Conservation (phyloP, 805 yeast species). For the Nakazawaea siamensis region DNA sequence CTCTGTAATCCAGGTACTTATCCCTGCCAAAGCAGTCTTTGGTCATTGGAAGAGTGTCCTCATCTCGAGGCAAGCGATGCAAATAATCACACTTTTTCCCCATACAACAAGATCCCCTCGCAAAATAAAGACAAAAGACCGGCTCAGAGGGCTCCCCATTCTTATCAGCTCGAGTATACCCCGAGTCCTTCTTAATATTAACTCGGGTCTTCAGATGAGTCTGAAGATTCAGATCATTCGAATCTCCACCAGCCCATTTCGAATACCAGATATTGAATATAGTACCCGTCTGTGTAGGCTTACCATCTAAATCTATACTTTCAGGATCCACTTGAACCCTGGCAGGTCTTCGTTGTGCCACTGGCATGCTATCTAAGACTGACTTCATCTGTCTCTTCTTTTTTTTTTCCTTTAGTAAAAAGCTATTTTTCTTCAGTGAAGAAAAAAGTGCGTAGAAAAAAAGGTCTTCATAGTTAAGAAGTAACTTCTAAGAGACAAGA, state of each 20-base stretch:
- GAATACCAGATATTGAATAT: constrained; percentile 83
- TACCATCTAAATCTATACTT: constrained; percentile 42
- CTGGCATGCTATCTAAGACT: background rate
- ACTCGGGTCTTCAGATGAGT: constrained; percentile 51
- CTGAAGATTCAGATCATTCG: constrained; percentile 28
- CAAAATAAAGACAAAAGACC: constrained; percentile 72
- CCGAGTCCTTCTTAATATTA: constrained; percentile 55
- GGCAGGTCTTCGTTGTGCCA: constrained; percentile 40
- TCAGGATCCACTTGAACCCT: constrained; percentile 66
- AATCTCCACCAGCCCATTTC: constrained; percentile 80
- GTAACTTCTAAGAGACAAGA: too few species aligned
- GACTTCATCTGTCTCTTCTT: too few species aligned
- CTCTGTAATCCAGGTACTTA: constrained; percentile 70
- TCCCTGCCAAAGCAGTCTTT: constrained; percentile 92
- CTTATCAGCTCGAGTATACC: constrained; percentile 63
- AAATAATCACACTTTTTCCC: constrained; percentile 72
- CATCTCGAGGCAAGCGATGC: constrained; percentile 64
- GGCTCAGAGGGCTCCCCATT: constrained; percentile 24
- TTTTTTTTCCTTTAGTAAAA: too few species aligned
- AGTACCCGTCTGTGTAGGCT: constrained; percentile 75
- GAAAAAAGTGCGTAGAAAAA: too few species aligned
- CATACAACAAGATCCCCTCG: constrained; percentile 78
- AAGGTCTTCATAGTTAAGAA: too few species aligned
- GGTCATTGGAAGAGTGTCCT: constrained; percentile 51
- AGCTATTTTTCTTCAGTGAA: too few species aligned